Evolutionary conservation across 371 early-diverging fungal species (phyloP).

Genomic region (Blakeslea trispora): DNA sequence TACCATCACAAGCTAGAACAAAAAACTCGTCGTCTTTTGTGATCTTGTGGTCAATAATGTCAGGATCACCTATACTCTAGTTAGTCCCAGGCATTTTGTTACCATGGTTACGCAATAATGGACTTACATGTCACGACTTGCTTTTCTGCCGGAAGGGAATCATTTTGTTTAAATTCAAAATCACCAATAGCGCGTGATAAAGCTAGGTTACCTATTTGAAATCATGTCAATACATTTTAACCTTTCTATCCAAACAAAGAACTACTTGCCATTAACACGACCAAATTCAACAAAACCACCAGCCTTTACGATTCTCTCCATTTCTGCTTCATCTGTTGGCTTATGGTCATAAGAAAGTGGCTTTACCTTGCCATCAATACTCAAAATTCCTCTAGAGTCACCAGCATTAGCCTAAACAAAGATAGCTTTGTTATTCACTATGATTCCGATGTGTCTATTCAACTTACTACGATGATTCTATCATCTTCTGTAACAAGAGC

Average conservation of each 20-base stretch:
- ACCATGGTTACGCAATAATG: neutral
- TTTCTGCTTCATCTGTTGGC: slow-evolving; percentile 78
- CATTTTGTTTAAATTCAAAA: slow-evolving; percentile 91
- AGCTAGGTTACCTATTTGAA: slow-evolving; percentile 74
- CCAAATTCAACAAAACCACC: slow-evolving; percentile 96
- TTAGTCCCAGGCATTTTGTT: neutral
- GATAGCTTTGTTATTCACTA: too few species aligned
- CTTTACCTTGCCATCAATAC: slow-evolving; percentile 66
- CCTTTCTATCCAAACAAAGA: too few species aligned
- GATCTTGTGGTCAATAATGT: slow-evolving; percentile 63
- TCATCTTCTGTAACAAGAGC: slow-evolving; percentile 32
- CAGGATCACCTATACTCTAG: slow-evolving; percentile 56
- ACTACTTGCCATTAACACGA: slow-evolving; percentile 82
- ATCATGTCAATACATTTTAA: neutral
- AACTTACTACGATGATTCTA: slow-evolving; percentile 28
- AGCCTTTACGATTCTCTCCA: slow-evolving; percentile 76
- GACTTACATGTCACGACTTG: slow-evolving; percentile 83
- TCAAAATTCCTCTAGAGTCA: slow-evolving; percentile 88
- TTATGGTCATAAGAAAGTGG: slow-evolving; percentile 92
- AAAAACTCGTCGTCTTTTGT: slow-evolving; percentile 82
- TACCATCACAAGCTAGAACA: slow-evolving; percentile 94
- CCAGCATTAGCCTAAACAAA: slow-evolving; percentile 91
- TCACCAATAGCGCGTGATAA: slow-evolving; percentile 95
- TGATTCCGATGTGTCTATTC: neutral
- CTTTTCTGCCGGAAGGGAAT: slow-evolving; percentile 69